Evolutionary conservation across 179 eudicot genomes (phyloP).

Genomic region (Spergularia azorica): DNA sequence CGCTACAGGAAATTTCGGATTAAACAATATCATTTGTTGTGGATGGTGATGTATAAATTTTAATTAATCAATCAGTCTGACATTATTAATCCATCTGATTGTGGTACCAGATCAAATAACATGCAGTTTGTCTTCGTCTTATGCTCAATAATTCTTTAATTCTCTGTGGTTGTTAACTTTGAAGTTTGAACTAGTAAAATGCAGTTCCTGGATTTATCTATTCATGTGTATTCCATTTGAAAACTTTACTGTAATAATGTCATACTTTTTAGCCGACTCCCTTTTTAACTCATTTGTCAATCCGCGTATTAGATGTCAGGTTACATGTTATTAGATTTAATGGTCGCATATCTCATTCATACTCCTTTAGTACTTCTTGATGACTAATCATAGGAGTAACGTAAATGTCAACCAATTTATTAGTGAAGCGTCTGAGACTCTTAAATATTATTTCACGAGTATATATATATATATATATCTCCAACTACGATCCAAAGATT

Average conservation of each 20-base stretch:
- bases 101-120: neutral
- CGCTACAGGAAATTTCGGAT: no score
- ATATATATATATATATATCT: no score
- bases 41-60: no score
- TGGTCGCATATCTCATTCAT: neutral
- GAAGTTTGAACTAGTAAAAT: slow-evolving; percentile 6
- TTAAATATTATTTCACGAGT: no score
- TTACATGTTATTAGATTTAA: neutral
- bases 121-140: neutral
- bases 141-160: neutral
- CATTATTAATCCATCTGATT: neutral
- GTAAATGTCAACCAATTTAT: no score
- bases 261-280: neutral
- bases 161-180: neutral
- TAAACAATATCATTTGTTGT: neutral
- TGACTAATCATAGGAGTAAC: neutral
- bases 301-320: slow-evolving; percentile 1
- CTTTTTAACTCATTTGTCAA: slow-evolving; percentile 13
- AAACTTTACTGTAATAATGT: slow-evolving; percentile 2
- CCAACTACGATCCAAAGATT: no score
- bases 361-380: neutral
- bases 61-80: neutral
- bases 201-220: neutral
- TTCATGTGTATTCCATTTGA: neutral
- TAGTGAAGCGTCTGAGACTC: no score